Evolutionary conservation across 768 basidiomycete species (phyloP).

Genomic region (Serendipita vermifera): DNA sequence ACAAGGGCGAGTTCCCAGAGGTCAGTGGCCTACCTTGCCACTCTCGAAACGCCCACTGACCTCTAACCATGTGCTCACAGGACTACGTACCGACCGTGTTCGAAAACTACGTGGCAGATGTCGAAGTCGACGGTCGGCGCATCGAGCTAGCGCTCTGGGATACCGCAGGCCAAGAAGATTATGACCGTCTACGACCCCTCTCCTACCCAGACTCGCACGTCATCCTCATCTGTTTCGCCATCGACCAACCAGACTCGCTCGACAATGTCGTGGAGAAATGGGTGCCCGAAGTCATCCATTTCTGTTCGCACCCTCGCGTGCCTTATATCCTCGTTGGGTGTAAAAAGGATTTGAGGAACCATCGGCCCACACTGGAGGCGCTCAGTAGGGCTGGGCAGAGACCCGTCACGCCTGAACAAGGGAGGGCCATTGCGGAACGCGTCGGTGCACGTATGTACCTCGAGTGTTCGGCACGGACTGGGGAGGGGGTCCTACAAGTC

Average conservation of each 20-base stretch:
- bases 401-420: slow-evolving; percentile 16
- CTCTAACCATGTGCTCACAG: not conserved
- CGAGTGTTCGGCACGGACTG: slow-evolving; percentile 16
- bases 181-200: slow-evolving; percentile 12
- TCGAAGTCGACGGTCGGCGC: slow-evolving; percentile 12
- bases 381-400: slow-evolving; percentile 15
- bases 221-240: slow-evolving; percentile 13
- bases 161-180: slow-evolving; percentile 8
- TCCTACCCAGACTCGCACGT: slow-evolving; percentile 14
- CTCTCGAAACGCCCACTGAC: not conserved
- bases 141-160: slow-evolving; percentile 14
- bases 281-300: slow-evolving; percentile 18
- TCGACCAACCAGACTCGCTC: slow-evolving; percentile 12
- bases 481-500: slow-evolving; percentile 18
- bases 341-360: slow-evolving; percentile 18
- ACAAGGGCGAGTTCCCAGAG: slow-evolving; percentile 10
- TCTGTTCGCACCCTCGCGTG: slow-evolving; percentile 13
- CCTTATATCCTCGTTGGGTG: slow-evolving; percentile 18
- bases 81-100: slow-evolving; percentile 12
- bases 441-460: slow-evolving; percentile 8
- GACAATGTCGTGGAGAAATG: slow-evolving; percentile 15
- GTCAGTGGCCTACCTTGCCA: not conserved
- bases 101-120: slow-evolving; percentile 13
- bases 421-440: slow-evolving; percentile 6
- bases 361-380: slow-evolving; percentile 16